phyloP scores from a whole-genome alignment of 2,329 filamentous ascomycete genomes.

The Pseudogymnoascus sp. region DNA sequence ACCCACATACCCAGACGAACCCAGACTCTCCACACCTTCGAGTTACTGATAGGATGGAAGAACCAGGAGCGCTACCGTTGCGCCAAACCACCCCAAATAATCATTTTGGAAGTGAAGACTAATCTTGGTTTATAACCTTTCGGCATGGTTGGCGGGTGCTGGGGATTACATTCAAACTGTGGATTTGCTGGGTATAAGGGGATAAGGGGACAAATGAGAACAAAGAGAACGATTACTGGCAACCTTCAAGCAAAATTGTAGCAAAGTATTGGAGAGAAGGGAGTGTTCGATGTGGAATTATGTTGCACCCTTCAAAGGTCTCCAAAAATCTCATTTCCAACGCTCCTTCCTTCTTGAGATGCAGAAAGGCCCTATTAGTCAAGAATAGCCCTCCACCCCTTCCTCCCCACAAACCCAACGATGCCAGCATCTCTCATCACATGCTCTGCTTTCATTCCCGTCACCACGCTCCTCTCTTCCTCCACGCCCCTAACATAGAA shows the following conservation, averaged over 20 bases:
- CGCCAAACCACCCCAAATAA: not conserved
- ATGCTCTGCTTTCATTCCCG: slow-evolving; percentile 52
- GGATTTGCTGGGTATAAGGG: not conserved
- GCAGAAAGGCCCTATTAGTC: slow-evolving; percentile 25
- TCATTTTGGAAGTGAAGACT: not conserved
- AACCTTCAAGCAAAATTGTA: not conserved
- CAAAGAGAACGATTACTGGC: not conserved
- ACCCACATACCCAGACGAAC: not conserved
- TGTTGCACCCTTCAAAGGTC: not conserved
- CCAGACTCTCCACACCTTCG: not conserved
- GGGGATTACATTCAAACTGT: not conserved
- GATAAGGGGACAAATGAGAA: not conserved
- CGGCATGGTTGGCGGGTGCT: not conserved
- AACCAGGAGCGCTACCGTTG: not conserved
- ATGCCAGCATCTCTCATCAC: slow-evolving; percentile 58
- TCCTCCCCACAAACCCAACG: slow-evolving; percentile 48
- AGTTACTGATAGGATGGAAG: not conserved
- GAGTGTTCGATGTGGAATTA: not conserved
- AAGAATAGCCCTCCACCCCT: slow-evolving; percentile 51
- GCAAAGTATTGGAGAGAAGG: not conserved
- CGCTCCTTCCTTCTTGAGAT: not conserved
- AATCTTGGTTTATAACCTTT: not conserved
- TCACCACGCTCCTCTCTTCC: slow-evolving; percentile 60
- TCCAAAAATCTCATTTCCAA: not conserved
- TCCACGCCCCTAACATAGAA: slow-evolving; percentile 59